Base-by-base conservation (phyloP, 2,329 filamentous ascomycete species). In the Botrytis squamosa region DNA sequence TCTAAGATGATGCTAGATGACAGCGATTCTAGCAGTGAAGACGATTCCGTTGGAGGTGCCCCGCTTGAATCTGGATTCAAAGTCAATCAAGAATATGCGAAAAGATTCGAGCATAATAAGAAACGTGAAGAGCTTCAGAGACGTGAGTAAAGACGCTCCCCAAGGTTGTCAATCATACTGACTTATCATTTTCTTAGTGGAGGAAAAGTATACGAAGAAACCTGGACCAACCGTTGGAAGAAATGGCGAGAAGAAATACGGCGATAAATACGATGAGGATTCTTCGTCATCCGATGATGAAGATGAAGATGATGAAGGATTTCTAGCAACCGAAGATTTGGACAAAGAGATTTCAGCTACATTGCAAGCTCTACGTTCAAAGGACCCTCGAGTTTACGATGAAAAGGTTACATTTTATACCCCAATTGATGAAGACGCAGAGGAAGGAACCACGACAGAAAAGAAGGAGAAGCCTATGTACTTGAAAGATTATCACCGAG, bases 41-140 rank as follows among this genome's bases (percentile, higher is more conserved):
- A 80, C 63, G 81, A 82, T 40, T 81, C 80, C 69, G 78, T 77
- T 71, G 81, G 80, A 71, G 81, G 79, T 80, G 82, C 77, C 79
- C 80, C 78, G 77, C 82, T 81, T 74, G 79, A 77, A 55, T 79
- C 81, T 55, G 82, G 82, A 44, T 88, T 98, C 82, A 94, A 92
- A 81, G 91, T 99, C 83, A 98, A 99, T 83, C 87, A 94, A 81
- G 93, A 97, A 70, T 99, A 91, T 82, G 96, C 96, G 62, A 90
- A 89, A 78, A 88, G 93, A 59, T 98, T 97, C 79, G 96, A 99
- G 83, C 88, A 98, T 84, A 99, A 99, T 85, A 98, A 98, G 85
- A 97, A 97, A 85, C 89, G 95, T 74, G 95, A 97, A 81, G 96
- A 99, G 82, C 85, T 90, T 76, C 91, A 94, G 25, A 87, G 88